Evolutionary conservation across 306 rosid genomes (phyloP).

Genomic region (Albizia julibrissin): DNA sequence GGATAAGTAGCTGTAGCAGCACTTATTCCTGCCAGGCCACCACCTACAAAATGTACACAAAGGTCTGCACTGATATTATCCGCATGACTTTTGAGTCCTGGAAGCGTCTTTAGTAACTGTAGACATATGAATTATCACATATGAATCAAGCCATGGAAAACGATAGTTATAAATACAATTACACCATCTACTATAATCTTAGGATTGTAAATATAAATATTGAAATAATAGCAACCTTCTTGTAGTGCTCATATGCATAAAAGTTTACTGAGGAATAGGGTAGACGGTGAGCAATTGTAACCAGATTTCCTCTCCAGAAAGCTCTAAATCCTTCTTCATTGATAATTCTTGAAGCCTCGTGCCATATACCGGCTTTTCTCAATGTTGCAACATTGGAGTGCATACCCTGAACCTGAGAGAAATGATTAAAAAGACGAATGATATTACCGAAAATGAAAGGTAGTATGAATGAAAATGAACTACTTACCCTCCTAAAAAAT

Average conservation of each 20-base stretch:
- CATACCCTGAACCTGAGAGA: conserved; percentile 88
- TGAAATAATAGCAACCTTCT: conserved; percentile 48
- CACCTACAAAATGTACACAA: conserved; percentile 74
- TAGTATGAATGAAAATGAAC: background rate
- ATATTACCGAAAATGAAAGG: background rate
- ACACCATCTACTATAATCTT: background rate
- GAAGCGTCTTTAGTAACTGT: conserved; percentile 63
- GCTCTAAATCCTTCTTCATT: conserved; percentile 93
- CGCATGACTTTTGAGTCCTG: conserved; percentile 50
- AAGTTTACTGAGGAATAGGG: conserved; percentile 95
- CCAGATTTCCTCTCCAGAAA: conserved; percentile 97
- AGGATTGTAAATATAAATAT: background rate
- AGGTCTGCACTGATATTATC: conserved; percentile 62
- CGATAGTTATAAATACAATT: background rate
- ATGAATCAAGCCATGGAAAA: conserved; percentile 13
- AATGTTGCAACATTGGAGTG: conserved; percentile 82
- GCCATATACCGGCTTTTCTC: conserved; percentile 83
- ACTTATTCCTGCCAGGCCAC: conserved; percentile 94
- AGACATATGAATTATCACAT: conserved; percentile 16
- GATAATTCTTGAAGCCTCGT: conserved; percentile 86
- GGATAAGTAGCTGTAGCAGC: conserved; percentile 80
- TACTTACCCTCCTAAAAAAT: background rate
- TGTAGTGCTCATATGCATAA: conserved; percentile 89
- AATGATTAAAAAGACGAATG: background rate
- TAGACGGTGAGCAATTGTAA: conserved; percentile 91